Base-by-base conservation (phyloP, 2,329 filamentous ascomycete species). In the Elsinoe batatas region DNA sequence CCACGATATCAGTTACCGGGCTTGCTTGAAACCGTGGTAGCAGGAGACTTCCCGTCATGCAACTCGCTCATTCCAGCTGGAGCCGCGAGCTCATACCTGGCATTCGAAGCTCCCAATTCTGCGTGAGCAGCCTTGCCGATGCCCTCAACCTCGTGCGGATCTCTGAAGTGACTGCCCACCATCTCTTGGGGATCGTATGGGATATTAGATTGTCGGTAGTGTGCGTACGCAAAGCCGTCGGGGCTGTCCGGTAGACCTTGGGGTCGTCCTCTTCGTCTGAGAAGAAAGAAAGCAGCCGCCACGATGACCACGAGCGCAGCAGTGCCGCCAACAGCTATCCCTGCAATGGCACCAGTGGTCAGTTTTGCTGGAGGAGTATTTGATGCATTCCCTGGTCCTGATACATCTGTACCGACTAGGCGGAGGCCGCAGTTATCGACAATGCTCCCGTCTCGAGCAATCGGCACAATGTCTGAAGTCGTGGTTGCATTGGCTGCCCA, bases 401-500 rank as follows among this genome's bases (percentile, higher is more conserved):
- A 5, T 11, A 10, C n/a, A 11, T 47, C 7, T 30, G 26, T 30
- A n/a, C 20, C 43, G 11, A 47, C 22, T 8, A 33, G 30, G 7
- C 43, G 30, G 15, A 30, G 12, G 20, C 43, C 43, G 15, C 30
- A 30, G 15, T 10, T 12, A 11, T 33, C 15, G 46, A 26, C 33
- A 10, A 17, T 15, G 5, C 30, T 50, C 5, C 46, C 46, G n/a
- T 50, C 33, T 17, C 11, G n/a, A 15, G 13, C 49, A 12, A 53
- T 35, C 4, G 33, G 11, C 10, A 53, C 18, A 11, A 38, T 12
- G 11, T 40, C 33, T 3, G 49, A 15, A 2, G 1, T 18, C 3
- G 13, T 53, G 6, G 32, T 53, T 18, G 49, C 49, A 15, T 53
- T 53, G 2, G 49, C 49, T 10, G 30, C 15, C 49, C 49, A 53